phyloP scores from a whole-genome alignment of 2,329 filamentous ascomycete genomes.

The Fusarium redolens region DNA sequence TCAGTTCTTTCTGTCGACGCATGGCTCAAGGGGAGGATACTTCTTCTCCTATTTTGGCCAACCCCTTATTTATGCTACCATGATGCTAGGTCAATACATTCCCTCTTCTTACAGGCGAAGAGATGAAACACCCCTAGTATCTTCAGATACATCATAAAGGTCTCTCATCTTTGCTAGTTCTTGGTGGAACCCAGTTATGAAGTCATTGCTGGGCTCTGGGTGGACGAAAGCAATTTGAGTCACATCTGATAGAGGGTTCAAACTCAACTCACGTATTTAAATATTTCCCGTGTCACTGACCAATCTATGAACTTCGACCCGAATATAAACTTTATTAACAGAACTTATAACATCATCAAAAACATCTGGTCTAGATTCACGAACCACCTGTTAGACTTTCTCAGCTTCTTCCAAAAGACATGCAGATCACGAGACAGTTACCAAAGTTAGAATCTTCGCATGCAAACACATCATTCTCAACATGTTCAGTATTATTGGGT shows the following conservation, averaged over 20 bases:
- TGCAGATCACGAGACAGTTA: background rate
- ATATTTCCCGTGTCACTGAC: background rate
- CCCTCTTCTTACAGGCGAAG: background rate
- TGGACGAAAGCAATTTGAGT: background rate
- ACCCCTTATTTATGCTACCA: no score
- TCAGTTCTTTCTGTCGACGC: background rate
- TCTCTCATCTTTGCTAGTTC: background rate
- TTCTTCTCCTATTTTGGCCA: background rate
- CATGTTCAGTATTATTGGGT: background rate
- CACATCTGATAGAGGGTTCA: background rate
- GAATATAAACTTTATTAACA: no score
- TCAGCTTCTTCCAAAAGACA: background rate
- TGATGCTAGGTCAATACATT: background rate
- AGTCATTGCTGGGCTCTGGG: background rate
- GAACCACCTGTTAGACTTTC: background rate
- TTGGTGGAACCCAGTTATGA: background rate
- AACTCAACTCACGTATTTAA: background rate
- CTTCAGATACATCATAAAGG: background rate
- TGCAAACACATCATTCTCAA: background rate
- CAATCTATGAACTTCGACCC: background rate
- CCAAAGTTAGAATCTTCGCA: background rate
- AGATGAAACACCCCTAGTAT: background rate
- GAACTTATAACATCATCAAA: accelerated
- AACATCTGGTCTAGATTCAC: background rate
- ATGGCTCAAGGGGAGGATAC: no score